Evolutionary conservation across 225 moss, liverwort and hornwort species (phyloP).

Genomic region (Anthoceros angustus): DNA sequence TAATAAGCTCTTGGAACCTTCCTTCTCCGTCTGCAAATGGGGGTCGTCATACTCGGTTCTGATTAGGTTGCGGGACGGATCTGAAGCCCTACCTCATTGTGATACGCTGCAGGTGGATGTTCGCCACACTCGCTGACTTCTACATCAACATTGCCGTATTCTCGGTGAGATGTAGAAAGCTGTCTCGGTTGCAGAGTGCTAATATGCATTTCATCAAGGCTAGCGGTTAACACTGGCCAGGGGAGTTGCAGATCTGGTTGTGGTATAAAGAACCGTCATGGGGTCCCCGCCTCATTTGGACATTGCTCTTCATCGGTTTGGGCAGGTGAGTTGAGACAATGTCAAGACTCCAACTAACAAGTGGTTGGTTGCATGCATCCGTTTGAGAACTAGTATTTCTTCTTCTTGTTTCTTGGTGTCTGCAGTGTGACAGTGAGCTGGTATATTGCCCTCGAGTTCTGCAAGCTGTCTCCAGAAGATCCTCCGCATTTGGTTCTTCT

Average conservation of each 20-base stretch:
- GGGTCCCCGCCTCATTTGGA: constrained; percentile 56
- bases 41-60: no score
- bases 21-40: neutral
- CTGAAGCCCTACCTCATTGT: neutral
- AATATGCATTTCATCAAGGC: no score
- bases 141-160: constrained; percentile 44
- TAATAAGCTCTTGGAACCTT: constrained; percentile 6
- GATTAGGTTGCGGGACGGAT: neutral
- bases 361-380: no score
- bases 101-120: constrained; percentile 50
- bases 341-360: neutral
- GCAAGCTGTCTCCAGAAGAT: constrained; percentile 65
- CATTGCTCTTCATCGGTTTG: constrained; percentile 40
- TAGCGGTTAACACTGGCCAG: neutral
- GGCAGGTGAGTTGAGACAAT: constrained; percentile 45
- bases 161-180: constrained; percentile 22
- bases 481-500: constrained; percentile 63
- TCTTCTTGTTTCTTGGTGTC: no score
- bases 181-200: neutral
- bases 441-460: constrained; percentile 75
- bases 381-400: no score
- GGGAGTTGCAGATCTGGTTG: constrained; percentile 51
- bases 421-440: constrained; percentile 55
- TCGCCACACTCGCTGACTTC: constrained; percentile 66
- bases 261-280: constrained; percentile 84